Evolutionary conservation across 768 basidiomycete genomes (phyloP), one percentile per base, ranked within the genome.

Genomic region (Kwoniella newhampshirensis): DNA sequence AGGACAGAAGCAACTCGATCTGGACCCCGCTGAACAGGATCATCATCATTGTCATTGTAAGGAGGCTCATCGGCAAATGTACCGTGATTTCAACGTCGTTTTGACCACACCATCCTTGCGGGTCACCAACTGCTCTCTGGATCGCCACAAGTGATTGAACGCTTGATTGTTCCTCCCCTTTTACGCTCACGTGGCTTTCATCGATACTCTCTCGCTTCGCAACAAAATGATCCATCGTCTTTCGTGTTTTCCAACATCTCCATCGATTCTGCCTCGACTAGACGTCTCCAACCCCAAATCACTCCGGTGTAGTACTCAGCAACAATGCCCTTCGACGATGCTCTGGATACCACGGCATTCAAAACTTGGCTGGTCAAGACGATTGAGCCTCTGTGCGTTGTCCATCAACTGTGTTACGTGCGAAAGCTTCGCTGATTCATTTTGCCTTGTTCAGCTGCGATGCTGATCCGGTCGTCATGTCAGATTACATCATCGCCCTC

Each of bases 401-500:
- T 32, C 20, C 4, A 26, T 9, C 25, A 47, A 35, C 27, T 30
- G 39, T 23, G 35, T 43, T 55, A 42, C 21, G 46, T 11, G 28
- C 26, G 18, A 12, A 25, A 26, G 37, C 44, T 17, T 46, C 32
- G 28, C 58, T 51, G 50, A 62, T 32, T 26, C 44, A 20, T 18
- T 37, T 41, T 28, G 26, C 4, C 8, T 11, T 9, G 21, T 53
- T 47, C 62, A 96, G 93, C 82, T 94, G 91, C 76, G 94, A 98
- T 75, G 94, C 94, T 39, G 94, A 98, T 73, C 92, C 94, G 27
- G 84, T 85, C 27, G 90, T 91, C 28, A 85, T 98, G 49, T 87
- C 90, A 3, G 91, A 97, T 74, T 98, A 97, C 75, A 87, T 97
- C 66, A 84, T 96, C 46, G 94, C 94, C 15, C 80, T 98, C 51